Evolutionary conservation across 169 alveolate species (phyloP).

Genomic region (Plasmodium gaboni): DNA sequence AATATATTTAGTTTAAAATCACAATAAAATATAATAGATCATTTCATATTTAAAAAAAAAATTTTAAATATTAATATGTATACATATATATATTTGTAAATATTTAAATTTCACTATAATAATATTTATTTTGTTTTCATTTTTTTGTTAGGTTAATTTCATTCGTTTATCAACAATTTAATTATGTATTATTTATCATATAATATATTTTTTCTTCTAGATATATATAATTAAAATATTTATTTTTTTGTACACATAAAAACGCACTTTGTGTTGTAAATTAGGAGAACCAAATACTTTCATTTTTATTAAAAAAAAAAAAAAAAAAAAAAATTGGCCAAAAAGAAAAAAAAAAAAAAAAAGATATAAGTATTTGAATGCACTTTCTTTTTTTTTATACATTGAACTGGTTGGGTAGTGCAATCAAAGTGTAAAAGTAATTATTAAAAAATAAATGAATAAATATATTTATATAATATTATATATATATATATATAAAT

Average conservation of each 20-base stretch:
- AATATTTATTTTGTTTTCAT: not conserved
- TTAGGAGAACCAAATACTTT: not conserved
- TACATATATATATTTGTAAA: too few species aligned
- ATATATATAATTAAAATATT: not conserved
- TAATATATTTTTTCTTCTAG: not conserved
- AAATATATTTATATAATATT: not conserved
- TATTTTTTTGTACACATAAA: not conserved
- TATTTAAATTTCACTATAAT: not conserved
- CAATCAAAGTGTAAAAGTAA: constrained; percentile 9
- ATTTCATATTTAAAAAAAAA: too few species aligned
- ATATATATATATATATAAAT: not conserved
- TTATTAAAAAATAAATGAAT: not conserved
- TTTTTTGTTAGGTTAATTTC: constrained; percentile 6
- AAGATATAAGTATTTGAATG: constrained; percentile 1
- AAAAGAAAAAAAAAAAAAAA: not conserved
- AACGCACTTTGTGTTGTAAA: not conserved
- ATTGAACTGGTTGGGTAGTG: not conserved
- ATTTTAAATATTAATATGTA: too few species aligned
- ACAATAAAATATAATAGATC: too few species aligned
- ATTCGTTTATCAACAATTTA: not conserved
- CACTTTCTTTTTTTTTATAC: constrained; percentile 4
- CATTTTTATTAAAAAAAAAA: not conserved
- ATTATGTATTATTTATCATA: too few species aligned
- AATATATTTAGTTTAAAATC: too few species aligned
- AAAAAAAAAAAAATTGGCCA: not conserved